Conservation (phyloP, 176 grass and related monocot genomes). For the Dendrocalamus sinicus region DNA sequence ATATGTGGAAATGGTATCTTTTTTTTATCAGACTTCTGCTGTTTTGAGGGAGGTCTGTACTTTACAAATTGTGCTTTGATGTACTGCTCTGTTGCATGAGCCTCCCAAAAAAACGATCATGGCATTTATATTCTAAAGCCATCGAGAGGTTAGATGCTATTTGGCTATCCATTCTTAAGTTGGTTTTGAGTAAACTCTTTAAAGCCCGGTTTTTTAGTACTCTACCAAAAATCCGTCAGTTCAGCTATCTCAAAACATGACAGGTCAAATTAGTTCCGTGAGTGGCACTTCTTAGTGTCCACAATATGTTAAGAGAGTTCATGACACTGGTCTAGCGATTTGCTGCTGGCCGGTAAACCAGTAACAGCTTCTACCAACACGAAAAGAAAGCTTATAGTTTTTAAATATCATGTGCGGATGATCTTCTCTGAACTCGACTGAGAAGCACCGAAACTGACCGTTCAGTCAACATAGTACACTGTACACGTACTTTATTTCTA, state of each 20-base stretch:
- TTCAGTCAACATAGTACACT: background rate
- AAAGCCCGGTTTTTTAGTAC: background rate
- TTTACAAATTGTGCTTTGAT: background rate
- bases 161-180: background rate
- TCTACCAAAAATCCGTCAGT: background rate
- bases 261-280: background rate
- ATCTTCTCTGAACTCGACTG: too few species aligned
- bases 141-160: background rate
- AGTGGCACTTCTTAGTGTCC: too few species aligned
- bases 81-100: background rate
- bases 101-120: background rate
- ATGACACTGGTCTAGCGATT: too few species aligned
- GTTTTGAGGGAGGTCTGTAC: background rate
- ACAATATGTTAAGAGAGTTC: too few species aligned
- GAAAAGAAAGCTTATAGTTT: too few species aligned
- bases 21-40: background rate
- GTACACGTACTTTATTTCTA: background rate
- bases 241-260: background rate
- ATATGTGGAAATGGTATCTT: background rate
- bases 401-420: too few species aligned
- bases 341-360: too few species aligned
- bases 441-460: background rate
- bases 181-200: background rate
- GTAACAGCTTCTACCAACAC: too few species aligned
- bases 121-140: too few species aligned